A percentile compares a stretch with the other conserved stretches of the same genome.
Evolutionary conservation across 139 green algal genomes (phyloP).

Genomic region (Chlamydomonas schloesseri): DNA sequence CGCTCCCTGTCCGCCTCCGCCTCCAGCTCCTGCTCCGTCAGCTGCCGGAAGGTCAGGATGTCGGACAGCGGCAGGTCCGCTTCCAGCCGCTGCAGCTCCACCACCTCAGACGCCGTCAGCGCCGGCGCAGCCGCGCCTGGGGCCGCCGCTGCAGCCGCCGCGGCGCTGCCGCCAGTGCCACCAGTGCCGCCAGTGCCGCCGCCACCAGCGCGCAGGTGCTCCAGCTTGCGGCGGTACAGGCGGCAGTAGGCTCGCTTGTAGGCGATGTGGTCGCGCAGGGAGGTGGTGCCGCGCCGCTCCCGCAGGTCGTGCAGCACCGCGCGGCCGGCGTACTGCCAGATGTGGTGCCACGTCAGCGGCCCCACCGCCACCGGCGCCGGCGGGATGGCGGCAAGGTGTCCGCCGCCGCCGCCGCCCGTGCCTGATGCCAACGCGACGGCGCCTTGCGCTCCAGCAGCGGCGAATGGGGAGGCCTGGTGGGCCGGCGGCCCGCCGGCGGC

Average conservation of each 20-base stretch:
- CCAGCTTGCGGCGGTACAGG: conserved; percentile 52
- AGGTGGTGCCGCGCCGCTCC: neutral
- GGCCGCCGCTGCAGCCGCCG: neutral
- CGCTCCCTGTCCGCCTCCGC: conserved; percentile 27
- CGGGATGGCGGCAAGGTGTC: neutral
- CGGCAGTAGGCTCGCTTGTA: conserved; percentile 34
- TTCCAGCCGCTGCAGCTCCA: conserved; percentile 60
- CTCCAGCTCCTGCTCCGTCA: conserved; percentile 56
- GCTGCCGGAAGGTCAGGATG: conserved; percentile 60
- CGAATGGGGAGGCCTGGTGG: neutral
- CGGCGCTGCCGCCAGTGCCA: neutral
- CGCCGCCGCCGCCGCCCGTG: too few relatives aligned
- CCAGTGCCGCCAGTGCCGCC: neutral
- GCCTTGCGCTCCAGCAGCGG: too few relatives aligned
- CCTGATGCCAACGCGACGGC: too few relatives aligned
- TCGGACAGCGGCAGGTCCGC: conserved; percentile 54
- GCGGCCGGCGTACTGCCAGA: conserved; percentile 68
- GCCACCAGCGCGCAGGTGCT: conserved; percentile 35
- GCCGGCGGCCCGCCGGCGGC: too few relatives aligned
- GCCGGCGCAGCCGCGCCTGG: neutral
- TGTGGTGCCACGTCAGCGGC: conserved; percentile 44
- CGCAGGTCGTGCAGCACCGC: conserved; percentile 58
- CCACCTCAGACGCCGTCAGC: neutral
- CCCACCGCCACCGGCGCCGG: neutral
- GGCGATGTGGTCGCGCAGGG: conserved; percentile 37